Base-by-base conservation (phyloP, 805 yeast genomes). In the Metschnikowia continentalis region DNA sequence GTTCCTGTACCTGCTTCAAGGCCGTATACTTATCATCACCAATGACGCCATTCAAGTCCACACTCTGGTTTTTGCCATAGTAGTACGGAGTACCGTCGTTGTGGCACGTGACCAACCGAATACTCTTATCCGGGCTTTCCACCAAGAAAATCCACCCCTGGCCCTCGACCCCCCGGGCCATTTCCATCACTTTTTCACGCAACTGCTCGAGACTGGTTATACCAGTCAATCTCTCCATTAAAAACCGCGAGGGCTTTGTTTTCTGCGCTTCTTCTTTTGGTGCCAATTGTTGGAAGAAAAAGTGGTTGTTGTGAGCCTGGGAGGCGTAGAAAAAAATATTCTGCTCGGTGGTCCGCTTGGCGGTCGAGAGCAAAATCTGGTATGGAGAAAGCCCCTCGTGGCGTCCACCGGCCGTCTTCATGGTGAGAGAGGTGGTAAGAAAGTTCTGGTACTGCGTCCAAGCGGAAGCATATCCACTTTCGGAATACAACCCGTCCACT, bases 301-400 rank as follows among this genome's bases (percentile, higher is more conserved):
- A 77, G 70, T 92, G 99, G 72, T 94, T 94, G 71, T 90, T 91
- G 72, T 88, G 92, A 2, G 90, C 84, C 65, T 88, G 96, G 4
- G 96, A 88, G 2, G 98, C 97, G 62, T 78, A 81, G 70, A 91
- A 94, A 76, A 85, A 91, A n/a, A 81, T 68, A 49, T 81, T 80
- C 33, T 90, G 84, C 60, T 81, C 80, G 32, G 82, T 80, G 32
- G 87, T 75, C 55, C 82, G 80, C 60, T 80, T 79, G 3, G 90
- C 86, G 0, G 94, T 82, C 56, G 83, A 78, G 52, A 82, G 68
- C 51, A 83, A 65, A 49, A 89, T 81, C 54, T 87, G 87, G 65
- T 85, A 81, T 3, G 96, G 92, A 17, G 78, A 71, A 64, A 87
- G 81, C 6, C 86, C 78, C 67, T 90, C 97, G 65, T 83, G 78